These are phyloP conservation scores for Tritrichomonas foetus DNA, from an alignment of 208 protist species.

Conservation along the genomic window DNA sequence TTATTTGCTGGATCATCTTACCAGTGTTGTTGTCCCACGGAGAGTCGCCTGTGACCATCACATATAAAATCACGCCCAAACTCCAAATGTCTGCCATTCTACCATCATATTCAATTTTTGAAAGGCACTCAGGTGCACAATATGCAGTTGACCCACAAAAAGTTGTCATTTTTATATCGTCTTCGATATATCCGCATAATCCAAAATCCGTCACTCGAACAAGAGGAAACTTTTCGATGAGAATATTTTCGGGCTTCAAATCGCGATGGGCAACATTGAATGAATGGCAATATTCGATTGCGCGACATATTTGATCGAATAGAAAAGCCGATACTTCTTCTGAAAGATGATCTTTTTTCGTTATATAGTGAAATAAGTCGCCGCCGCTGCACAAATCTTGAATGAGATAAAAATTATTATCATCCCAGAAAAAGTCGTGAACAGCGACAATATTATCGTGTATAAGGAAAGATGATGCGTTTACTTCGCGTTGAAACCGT, in stretches of 20 bases:
- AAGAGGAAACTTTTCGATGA: not conserved
- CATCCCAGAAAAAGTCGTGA: no score
- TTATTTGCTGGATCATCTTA: not conserved
- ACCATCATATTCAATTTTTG: not conserved
- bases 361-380: not conserved
- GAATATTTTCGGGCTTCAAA: not conserved
- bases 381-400: not conserved
- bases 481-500: no score
- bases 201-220: not conserved
- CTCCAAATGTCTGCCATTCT: not conserved
- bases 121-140: not conserved
- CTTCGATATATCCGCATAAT: not conserved
- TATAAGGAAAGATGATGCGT: no score
- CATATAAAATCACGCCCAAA: not conserved
- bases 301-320: not conserved
- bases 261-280: not conserved
- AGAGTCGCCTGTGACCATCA: not conserved
- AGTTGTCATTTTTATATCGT: not conserved
- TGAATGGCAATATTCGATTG: not conserved
- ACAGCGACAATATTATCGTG: no score
- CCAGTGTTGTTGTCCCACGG: not conserved
- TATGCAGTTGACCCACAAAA: not conserved
- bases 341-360: not conserved
- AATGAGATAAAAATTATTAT: no score
- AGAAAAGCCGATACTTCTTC: not conserved